Evolutionary conservation across 2,329 filamentous ascomycete species (phyloP), one percentile per base, ranked within the genome.

Genomic region (Pseudogymnoascus sp.): DNA sequence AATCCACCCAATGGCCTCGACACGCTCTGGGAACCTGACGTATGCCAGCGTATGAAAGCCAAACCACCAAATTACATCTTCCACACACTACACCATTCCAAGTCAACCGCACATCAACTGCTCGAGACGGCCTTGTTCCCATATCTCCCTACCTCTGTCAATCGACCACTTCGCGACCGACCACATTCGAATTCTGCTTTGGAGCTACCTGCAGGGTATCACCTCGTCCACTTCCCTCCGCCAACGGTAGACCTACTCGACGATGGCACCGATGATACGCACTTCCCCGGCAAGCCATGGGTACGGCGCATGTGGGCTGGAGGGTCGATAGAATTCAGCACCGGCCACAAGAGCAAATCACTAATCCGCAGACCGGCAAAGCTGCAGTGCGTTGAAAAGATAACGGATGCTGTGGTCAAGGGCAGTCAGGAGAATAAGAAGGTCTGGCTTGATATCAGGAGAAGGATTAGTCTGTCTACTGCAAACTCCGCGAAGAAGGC

Each of bases 281-380:
- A 96, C 71, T 86, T 81, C 25, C 93, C 93, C 0, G 90, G 88
- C 1, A 72, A 72, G 3, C 85, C 86, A 1, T 96, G 90, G 72
- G 81, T 81, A 59, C 83, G 90, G 21, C 86, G 94, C 15, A 85
- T 99, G 78, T 99, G 94, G 94, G 91, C 90, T 12, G 92, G 92
- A 33, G 94, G 93, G 0, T 81, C 81, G 41, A 75, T 97, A 7
- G 71, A 71, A 1, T 89, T 90, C 67, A 73, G 75, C 15, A 63
- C 73, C 33, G 65, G 66, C 4, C 27, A 15, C 3, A 27, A 21
- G n/a, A 13, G 55, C 21, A 61, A 17, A 29, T 12, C 10, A 10
- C 27, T 38, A 29, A 9, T 12, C 6, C 38, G 10, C 35, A 27
- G 9, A 31, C 48, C 9, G 7, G 3, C 25, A 61, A 58, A 10